Evolutionary conservation across 2,329 filamentous ascomycete species (phyloP).

Genomic region (Apiospora koreana): DNA sequence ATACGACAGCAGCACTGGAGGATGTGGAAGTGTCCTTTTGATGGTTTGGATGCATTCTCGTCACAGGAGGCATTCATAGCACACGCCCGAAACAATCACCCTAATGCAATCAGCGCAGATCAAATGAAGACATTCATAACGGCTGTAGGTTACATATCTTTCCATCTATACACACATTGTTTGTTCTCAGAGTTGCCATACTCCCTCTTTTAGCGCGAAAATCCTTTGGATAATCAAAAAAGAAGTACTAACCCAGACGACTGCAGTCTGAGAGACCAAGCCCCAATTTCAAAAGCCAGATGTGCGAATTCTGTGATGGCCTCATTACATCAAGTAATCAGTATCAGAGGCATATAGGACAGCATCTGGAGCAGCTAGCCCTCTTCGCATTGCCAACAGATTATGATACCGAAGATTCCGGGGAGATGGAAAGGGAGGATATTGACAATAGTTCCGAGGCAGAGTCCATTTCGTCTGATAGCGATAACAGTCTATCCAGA

Average conservation of each 20-base stretch:
- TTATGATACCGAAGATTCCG: not conserved
- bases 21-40: conserved; percentile 19
- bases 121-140: not conserved
- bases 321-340: not conserved
- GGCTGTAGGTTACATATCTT: not conserved
- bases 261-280: not conserved
- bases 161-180: not conserved
- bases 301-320: not conserved
- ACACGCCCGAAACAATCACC: not conserved
- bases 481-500: not conserved
- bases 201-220: not conserved
- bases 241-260: not conserved
- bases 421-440: not conserved
- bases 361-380: not conserved
- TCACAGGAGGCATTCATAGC: not conserved
- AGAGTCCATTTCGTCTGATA: not conserved
- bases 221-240: not conserved
- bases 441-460: not conserved
- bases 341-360: not conserved
- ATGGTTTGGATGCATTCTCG: not conserved
- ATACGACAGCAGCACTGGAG: conserved; percentile 26
- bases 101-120: not conserved
- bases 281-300: not conserved
- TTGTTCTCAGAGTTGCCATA: too few species aligned
- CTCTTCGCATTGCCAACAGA: not conserved